A percentile compares a stretch with the other conserved stretches of the same genome.
Conservation (phyloP, 441 rosid species). For the Dalechampia spathulata region DNA sequence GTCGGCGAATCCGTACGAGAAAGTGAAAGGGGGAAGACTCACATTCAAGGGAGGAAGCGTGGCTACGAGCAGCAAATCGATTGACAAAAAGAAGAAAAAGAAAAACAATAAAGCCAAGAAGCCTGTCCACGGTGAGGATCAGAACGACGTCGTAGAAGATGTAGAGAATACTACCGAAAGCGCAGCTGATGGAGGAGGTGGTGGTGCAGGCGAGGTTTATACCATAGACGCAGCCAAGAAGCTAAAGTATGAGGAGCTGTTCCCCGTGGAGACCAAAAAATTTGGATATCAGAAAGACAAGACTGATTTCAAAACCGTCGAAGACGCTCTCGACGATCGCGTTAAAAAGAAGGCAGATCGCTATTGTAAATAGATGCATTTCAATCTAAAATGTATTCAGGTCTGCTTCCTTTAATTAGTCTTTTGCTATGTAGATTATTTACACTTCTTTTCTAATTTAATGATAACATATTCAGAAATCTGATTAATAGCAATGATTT, state of each 20-base stretch:
- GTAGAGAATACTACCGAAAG: neutral
- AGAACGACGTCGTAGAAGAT: neutral
- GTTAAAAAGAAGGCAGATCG: conserved; percentile 94
- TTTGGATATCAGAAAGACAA: conserved; percentile 37
- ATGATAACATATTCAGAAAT: too few relatives aligned
- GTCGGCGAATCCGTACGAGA: conserved; percentile 74
- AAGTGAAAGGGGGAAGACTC: conserved; percentile 59
- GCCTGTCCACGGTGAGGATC: conserved; percentile 1
- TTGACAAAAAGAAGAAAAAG: conserved; percentile 47
- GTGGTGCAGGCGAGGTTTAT: conserved; percentile 32
- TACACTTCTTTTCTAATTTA: too few relatives aligned
- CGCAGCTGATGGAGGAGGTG: too few relatives aligned
- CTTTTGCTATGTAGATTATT: too few relatives aligned
- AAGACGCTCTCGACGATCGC: conserved; percentile 83
- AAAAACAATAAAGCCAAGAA: conserved; percentile 27
- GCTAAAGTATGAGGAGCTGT: conserved; percentile 69
- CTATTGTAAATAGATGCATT: conserved; percentile 48
- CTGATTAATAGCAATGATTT: too few relatives aligned
- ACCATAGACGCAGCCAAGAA: conserved; percentile 80
- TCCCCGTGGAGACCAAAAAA: conserved; percentile 78
- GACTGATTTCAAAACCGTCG: conserved; percentile 37
- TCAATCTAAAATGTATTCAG: neutral
- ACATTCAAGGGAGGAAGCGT: conserved; percentile 72
- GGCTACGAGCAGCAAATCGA: conserved; percentile 54
- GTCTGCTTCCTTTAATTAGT: neutral